Evolutionary conservation across 164 flowering plant genomes (phyloP).

Genomic region (Chimonanthus salicifolius): DNA sequence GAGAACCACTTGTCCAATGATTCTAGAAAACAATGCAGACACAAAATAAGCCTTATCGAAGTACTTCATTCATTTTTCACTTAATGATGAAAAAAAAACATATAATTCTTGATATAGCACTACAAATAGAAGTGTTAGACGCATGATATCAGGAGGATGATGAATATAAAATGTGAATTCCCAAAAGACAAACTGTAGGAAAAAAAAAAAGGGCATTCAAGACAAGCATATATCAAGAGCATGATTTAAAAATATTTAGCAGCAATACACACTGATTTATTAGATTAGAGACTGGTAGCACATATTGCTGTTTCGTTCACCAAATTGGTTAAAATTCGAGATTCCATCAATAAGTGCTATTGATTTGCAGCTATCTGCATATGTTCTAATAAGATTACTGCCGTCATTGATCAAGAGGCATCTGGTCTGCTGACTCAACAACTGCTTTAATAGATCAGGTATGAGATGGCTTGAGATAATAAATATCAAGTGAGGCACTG

Average conservation of each 20-base stretch:
- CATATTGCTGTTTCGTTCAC: not conserved
- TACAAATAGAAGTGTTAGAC: not conserved
- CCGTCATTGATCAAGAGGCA: not conserved
- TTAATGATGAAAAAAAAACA: not conserved
- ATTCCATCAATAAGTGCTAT: too few species aligned
- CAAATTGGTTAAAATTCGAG: not conserved
- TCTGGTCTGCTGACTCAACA: not conserved
- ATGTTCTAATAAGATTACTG: too few species aligned
- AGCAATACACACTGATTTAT: not conserved
- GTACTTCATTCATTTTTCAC: not conserved
- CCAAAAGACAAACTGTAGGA: not conserved
- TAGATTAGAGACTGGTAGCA: not conserved
- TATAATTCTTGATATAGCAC: not conserved
- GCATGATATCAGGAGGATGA: not conserved
- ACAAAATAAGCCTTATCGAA: conserved; percentile 7
- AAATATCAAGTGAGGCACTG: not conserved
- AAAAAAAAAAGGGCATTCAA: not conserved
- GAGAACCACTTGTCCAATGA: conserved; percentile 63
- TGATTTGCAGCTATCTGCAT: too few species aligned
- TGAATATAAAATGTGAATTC: not conserved
- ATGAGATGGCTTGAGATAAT: too few species aligned
- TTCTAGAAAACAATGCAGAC: conserved; percentile 24
- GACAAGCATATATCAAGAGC: not conserved
- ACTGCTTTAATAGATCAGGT: too few species aligned
- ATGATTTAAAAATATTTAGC: not conserved